Percentiles rank a stretch among this genome's conserved stretches.
These are phyloP conservation scores for Metschnikowia lunata DNA, from an alignment of 805 yeast genomes.

Conservation along the genomic window DNA sequence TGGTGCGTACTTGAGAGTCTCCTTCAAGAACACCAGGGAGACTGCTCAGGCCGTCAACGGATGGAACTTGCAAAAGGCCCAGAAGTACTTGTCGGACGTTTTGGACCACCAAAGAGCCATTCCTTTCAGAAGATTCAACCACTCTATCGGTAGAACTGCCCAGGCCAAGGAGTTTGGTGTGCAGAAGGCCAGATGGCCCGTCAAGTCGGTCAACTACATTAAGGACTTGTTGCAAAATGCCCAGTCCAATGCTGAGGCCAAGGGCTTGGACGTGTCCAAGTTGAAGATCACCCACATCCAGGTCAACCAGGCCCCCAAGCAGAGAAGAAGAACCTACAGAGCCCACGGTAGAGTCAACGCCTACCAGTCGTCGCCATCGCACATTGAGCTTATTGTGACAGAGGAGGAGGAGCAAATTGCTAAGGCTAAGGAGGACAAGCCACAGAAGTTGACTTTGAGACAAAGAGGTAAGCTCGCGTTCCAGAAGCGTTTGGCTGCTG, in stretches of 20 bases:
- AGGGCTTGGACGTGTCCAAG: conserved; percentile 95
- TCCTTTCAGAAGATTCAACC: conserved; percentile 98
- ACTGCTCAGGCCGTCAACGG: conserved; percentile 98
- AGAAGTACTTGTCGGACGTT: conserved; percentile 92
- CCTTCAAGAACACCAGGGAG: conserved; percentile 99
- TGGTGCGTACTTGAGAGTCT: conserved; percentile 98
- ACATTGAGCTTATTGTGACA: conserved; percentile 94
- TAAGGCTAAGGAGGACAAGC: conserved; percentile 73
- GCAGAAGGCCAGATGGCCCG: conserved; percentile 99
- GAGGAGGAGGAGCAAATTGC: conserved; percentile 93
- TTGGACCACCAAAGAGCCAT: conserved; percentile 98
- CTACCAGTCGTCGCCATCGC: conserved; percentile 98
- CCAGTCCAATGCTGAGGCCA: conserved; percentile 93
- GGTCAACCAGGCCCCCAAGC: conserved; percentile 99
- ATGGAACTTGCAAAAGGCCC: conserved; percentile 96
- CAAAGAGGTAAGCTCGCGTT: conserved; percentile 88
- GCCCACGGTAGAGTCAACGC: conserved; percentile 99
- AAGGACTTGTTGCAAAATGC: conserved; percentile 95
- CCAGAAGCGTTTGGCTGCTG: conserved; percentile 76
- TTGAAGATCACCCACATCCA: conserved; percentile 96
- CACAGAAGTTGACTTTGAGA: conserved; percentile 78
- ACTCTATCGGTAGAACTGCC: conserved; percentile 97
- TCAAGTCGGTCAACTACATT: conserved; percentile 92
- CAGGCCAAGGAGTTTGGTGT: conserved; percentile 99
- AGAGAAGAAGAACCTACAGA: conserved; percentile 99